phyloP scores from a whole-genome alignment of 2,329 filamentous ascomycete species.

The Capronia coronata region DNA sequence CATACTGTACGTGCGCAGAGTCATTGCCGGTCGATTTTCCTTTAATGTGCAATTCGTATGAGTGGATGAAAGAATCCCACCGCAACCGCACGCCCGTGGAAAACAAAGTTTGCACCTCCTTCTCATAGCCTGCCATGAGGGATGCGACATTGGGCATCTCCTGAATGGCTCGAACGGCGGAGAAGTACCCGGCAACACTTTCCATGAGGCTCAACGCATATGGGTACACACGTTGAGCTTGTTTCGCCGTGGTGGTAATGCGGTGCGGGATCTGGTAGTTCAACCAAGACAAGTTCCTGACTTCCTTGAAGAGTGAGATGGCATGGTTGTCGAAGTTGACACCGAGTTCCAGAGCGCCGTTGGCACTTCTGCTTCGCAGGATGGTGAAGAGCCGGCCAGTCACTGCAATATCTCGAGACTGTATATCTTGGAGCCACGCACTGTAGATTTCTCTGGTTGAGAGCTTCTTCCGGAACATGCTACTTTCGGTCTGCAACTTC shows the following conservation, averaged over 20 bases:
- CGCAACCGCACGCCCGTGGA: conserved; percentile 80
- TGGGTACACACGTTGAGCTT: conserved; percentile 96
- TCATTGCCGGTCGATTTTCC: conserved; percentile 56
- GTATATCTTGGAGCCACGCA: conserved; percentile 87
- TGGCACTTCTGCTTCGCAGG: conserved; percentile 77
- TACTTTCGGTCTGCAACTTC: conserved; percentile 84
- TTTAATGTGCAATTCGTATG: conserved; percentile 82
- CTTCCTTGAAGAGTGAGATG: conserved; percentile 97
- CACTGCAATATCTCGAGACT: conserved; percentile 81
- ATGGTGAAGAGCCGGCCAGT: conserved; percentile 89
- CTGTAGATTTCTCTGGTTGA: conserved; percentile 92
- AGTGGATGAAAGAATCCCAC: conserved; percentile 98
- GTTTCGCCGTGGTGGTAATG: conserved; percentile 92
- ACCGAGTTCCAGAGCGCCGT: conserved; percentile 76
- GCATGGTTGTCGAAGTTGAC: conserved; percentile 98
- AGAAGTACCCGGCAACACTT: conserved; percentile 86
- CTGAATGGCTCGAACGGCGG: conserved; percentile 76
- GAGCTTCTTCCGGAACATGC: conserved; percentile 90
- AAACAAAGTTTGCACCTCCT: conserved; percentile 78
- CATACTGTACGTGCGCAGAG: conserved; percentile 93
- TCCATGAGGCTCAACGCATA: conserved; percentile 98
- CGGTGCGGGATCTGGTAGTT: conserved; percentile 90
- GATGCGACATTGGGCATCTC: conserved; percentile 83
- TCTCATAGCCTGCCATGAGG: conserved; percentile 82
- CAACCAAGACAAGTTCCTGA: conserved; percentile 89